Conservation (phyloP, 805 yeast species). For the Ogataea paraovalis region DNA sequence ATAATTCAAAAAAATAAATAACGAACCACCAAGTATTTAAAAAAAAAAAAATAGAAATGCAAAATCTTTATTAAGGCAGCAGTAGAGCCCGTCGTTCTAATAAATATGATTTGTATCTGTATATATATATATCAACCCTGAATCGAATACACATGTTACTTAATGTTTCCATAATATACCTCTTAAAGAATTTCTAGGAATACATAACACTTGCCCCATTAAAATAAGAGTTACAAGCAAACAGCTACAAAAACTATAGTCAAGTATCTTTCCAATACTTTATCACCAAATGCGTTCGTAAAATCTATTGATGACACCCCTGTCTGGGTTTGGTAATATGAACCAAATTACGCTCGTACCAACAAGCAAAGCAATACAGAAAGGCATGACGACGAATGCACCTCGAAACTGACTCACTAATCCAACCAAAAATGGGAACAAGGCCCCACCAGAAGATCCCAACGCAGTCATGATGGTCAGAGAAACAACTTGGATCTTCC, state of each 20-base stretch:
- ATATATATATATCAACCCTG: neutral
- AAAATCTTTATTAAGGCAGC: neutral
- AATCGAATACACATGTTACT: neutral
- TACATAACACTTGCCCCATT: neutral
- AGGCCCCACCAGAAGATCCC: slow-evolving; percentile 57
- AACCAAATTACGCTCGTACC: slow-evolving; percentile 38
- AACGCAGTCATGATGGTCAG: slow-evolving; percentile 51
- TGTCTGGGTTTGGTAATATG: slow-evolving; percentile 41
- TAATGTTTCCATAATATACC: neutral
- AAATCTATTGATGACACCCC: slow-evolving; percentile 21
- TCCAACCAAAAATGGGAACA: slow-evolving; percentile 52
- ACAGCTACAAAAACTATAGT: too few species aligned
- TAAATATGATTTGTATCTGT: neutral
- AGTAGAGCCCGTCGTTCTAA: too few species aligned
- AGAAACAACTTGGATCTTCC: slow-evolving; percentile 48
- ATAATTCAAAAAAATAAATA: neutral
- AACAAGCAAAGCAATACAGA: slow-evolving; percentile 36
- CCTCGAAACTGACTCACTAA: slow-evolving; percentile 42
- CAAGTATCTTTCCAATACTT: neutral
- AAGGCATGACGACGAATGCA: slow-evolving; percentile 47
- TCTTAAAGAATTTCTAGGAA: neutral
- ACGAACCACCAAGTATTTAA: neutral
- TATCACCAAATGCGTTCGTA: slow-evolving; percentile 24
- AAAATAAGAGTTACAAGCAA: neutral
- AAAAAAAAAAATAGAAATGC: neutral